phyloP scores from a whole-genome alignment of 805 yeast genomes.

The Candida cerambycidarum region DNA sequence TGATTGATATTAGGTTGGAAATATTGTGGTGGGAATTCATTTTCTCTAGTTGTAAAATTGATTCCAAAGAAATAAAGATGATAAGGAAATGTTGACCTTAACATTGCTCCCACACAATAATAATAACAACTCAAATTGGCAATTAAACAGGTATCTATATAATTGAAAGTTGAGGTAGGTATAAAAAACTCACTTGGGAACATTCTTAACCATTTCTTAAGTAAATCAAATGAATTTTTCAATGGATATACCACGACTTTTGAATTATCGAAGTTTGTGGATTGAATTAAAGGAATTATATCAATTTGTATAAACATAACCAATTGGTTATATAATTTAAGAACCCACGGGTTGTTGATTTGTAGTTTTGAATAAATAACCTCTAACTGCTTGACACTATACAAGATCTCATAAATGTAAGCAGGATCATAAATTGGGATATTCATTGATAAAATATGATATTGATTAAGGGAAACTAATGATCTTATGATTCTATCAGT shows the following conservation, averaged over 20 bases:
- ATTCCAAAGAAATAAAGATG: slow-evolving; percentile 22
- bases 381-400: slow-evolving; percentile 15
- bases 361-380: slow-evolving; percentile 9
- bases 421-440: slow-evolving; percentile 26
- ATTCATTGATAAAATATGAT: slow-evolving; percentile 18
- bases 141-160: slow-evolving; percentile 16
- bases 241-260: slow-evolving; percentile 22
- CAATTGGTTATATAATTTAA: slow-evolving; percentile 16
- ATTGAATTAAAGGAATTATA: slow-evolving; percentile 18
- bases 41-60: slow-evolving; percentile 19
- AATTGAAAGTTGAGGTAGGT: neutral
- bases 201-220: slow-evolving; percentile 21
- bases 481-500: slow-evolving; percentile 4
- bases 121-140: slow-evolving; percentile 23
- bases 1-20: neutral
- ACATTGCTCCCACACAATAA: slow-evolving; percentile 20
- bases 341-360: neutral
- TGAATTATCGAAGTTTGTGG: slow-evolving; percentile 13
- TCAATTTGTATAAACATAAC: slow-evolving; percentile 16
- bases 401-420: slow-evolving; percentile 19
- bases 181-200: slow-evolving; percentile 17
- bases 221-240: slow-evolving; percentile 16
- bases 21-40: slow-evolving; percentile 11
- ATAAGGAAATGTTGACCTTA: slow-evolving; percentile 25
- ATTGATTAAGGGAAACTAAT: slow-evolving; percentile 12